Base-by-base conservation (phyloP, 2,329 filamentous ascomycete species). In the Colletotrichum sp. region DNA sequence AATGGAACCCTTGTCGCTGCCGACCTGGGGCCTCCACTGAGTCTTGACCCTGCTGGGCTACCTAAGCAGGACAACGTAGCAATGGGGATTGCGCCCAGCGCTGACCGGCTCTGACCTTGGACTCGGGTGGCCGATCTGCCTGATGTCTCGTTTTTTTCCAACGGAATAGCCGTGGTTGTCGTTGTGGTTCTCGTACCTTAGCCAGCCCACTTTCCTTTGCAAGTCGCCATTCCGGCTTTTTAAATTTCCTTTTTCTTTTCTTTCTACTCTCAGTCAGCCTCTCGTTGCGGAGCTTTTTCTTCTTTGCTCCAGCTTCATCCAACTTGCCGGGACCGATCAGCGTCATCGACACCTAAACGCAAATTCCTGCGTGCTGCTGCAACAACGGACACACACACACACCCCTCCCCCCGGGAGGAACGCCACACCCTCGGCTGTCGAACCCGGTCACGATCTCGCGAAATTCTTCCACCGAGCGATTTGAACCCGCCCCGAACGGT, bases 161-260 rank as follows among this genome's bases (percentile, higher is more conserved):
- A 60, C 38, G 38, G n/a, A 52, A 52, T 70, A 62, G 67, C 67
- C 67, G 67, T 70, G 62, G 36, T 38, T 58, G 28, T 67, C 32
- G 61, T 48, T 28, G 16, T 36, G 24, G 43, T 62, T 62, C 67
- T 56, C 13, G 34, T 36, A 52, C 43, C 43, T 52, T 8, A 52
- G n/a, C 43, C 43, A 75, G 64, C 73, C 70, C 70, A 69, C 70
- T 73, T 73, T 71, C 73, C 32, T 36, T 58, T 38, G 58, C 58
- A 65, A 67, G 70, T 71, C 36, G 62, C 62, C 56, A 64, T 68
- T 70, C 48, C 55, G 24, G 26, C 32, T 62, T 52, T 62, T 36
- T 13, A 28, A 43, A 60, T 64, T 60, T 43, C 18, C 21, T 21
- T 32, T 52, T 58, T 64, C 34, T 43, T 32, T 52, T 16, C 28